Evolutionary conservation across 129 eudicot species (phyloP).

Genomic region (Silybum marianum): DNA sequence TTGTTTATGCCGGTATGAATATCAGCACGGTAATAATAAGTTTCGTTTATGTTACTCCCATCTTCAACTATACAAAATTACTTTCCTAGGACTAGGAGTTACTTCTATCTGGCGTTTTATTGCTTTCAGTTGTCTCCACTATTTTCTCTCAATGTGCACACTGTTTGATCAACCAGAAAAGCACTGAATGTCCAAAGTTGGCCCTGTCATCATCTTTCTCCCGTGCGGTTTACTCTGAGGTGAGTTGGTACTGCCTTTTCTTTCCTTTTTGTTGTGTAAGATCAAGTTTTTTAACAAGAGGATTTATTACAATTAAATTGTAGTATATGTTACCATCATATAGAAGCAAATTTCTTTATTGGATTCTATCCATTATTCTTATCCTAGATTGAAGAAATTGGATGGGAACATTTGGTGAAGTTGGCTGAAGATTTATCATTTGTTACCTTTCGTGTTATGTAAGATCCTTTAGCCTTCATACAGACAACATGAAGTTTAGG

Average conservation of each 20-base stretch:
- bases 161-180: slow-evolving; percentile 32
- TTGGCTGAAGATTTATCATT: slow-evolving; percentile 57
- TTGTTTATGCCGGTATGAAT: slow-evolving; percentile 26
- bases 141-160: neutral
- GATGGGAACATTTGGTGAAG: slow-evolving; percentile 78
- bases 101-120: neutral
- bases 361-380: slow-evolving; percentile 8
- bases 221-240: slow-evolving; percentile 65
- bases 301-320: neutral
- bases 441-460: slow-evolving; percentile 67
- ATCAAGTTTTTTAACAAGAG: neutral
- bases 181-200: slow-evolving; percentile 29
- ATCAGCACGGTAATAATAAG: slow-evolving; percentile 33
- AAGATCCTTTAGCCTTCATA: slow-evolving; percentile 23
- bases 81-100: neutral
- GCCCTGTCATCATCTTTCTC: slow-evolving; percentile 49
- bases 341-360: neutral
- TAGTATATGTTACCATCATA: neutral
- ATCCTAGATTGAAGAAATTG: slow-evolving; percentile 78
- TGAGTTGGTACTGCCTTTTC: slow-evolving; percentile 26
- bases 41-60: neutral
- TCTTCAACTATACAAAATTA: neutral
- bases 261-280: neutral
- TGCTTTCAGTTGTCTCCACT: neutral
- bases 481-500: neutral